These are phyloP conservation scores for Starmerella powellii DNA, from an alignment of 805 yeast species.

Conservation along the genomic window DNA sequence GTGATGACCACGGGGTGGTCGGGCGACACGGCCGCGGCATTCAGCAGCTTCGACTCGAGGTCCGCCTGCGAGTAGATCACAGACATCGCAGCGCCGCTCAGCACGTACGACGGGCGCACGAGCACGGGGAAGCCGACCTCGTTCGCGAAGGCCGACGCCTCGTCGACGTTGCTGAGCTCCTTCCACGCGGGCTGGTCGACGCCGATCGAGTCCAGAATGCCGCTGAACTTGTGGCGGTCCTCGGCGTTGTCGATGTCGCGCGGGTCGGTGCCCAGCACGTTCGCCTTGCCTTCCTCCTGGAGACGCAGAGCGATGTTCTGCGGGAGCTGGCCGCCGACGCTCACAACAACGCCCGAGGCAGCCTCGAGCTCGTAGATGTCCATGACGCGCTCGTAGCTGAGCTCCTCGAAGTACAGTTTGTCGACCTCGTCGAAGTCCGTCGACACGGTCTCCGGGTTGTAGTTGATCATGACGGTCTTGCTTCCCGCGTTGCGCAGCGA, in stretches of 20 bases:
- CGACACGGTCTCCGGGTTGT: slow-evolving; percentile 96
- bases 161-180: slow-evolving; percentile 75
- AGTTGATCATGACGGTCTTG: slow-evolving; percentile 90
- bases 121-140: slow-evolving; percentile 88
- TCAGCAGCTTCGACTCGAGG: slow-evolving; percentile 65
- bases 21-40: slow-evolving; percentile 84
- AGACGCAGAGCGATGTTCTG: slow-evolving; percentile 87
- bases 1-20: slow-evolving; percentile 97
- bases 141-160: slow-evolving; percentile 74
- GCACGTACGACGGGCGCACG: slow-evolving; percentile 93
- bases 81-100: slow-evolving; percentile 98
- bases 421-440: slow-evolving; percentile 98
- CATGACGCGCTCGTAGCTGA: slow-evolving; percentile 89
- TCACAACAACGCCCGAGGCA: slow-evolving; percentile 82
- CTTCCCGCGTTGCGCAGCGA: slow-evolving; percentile 78
- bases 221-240: slow-evolving; percentile 95
- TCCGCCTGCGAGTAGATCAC: slow-evolving; percentile 72
- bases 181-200: slow-evolving; percentile 98
- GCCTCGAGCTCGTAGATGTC: slow-evolving; percentile 91
- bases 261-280: slow-evolving; percentile 87
- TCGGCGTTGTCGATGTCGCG: slow-evolving; percentile 93
- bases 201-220: slow-evolving; percentile 80
- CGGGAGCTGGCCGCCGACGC: slow-evolving; percentile 97
- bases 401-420: slow-evolving; percentile 89
- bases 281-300: slow-evolving; percentile 54